Conservation (phyloP, 805 yeast species). For the Kodamaea kakaduensis region DNA sequence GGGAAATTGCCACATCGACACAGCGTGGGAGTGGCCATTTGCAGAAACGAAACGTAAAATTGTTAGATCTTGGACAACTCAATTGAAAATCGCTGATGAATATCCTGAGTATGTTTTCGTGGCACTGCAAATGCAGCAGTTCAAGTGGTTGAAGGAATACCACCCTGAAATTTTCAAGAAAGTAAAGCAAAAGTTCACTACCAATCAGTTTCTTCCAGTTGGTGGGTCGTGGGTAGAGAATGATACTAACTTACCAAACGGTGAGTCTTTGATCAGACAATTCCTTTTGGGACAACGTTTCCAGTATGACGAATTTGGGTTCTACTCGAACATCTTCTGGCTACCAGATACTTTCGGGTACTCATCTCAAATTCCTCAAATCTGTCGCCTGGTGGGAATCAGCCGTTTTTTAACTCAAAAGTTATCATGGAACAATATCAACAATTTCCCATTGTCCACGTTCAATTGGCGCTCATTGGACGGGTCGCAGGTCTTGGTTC, state of each 20-base stretch:
- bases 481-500: conserved; percentile 88
- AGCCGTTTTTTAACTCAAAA: conserved; percentile 87
- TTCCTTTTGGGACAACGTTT: conserved; percentile 87
- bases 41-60: conserved; percentile 92
- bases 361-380: conserved; percentile 90
- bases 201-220: conserved; percentile 78
- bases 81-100: conserved; percentile 73
- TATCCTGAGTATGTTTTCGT: conserved; percentile 93
- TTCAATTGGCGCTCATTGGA: conserved; percentile 96
- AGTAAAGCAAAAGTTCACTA: conserved; percentile 60
- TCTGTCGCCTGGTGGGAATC: conserved; percentile 83
- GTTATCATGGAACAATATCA: conserved; percentile 94
- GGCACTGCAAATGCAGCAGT: conserved; percentile 96
- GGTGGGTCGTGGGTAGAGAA: conserved; percentile 99
- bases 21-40: conserved; percentile 99
- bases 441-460: conserved; percentile 81
- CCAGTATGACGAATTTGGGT: conserved; percentile 75
- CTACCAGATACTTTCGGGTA: conserved; percentile 97
- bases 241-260: conserved; percentile 93
- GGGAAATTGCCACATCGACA: conserved; percentile 96
- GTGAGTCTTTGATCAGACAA: conserved; percentile 87
- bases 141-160: conserved; percentile 82
- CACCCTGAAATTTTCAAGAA: conserved; percentile 76
- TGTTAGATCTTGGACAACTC: conserved; percentile 94
- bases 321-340: conserved; percentile 79